phyloP scores from a whole-genome alignment of 2,329 filamentous ascomycete species.

The Leptodontidium sp. region DNA sequence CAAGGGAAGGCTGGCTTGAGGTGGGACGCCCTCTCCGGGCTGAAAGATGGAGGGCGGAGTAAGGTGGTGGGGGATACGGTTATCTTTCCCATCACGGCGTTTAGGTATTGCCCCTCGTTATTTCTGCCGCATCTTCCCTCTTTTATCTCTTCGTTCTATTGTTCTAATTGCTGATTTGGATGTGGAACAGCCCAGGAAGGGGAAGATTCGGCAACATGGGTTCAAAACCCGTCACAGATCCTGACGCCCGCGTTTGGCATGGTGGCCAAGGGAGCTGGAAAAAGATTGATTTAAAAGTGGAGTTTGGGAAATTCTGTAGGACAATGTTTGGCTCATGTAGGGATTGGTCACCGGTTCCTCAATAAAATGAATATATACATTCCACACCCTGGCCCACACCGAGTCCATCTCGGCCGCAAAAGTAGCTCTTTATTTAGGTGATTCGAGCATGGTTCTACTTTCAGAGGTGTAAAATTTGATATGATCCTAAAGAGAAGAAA shows the following conservation, averaged over 20 bases:
- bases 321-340: not conserved
- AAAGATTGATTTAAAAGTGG: not conserved
- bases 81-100: not conserved
- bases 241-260: not conserved
- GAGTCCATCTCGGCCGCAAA: not conserved
- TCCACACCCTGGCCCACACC: not conserved
- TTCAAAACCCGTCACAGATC: not conserved
- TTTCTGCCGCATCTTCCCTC: not conserved
- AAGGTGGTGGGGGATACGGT: not conserved
- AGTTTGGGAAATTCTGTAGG: not conserved
- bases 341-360: slow-evolving; percentile 1
- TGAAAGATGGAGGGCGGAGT: not conserved
- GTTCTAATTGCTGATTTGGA: not conserved
- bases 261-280: not conserved
- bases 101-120: not conserved
- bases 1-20: not conserved
- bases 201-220: not conserved
- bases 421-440: no score
- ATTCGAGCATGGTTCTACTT: not conserved
- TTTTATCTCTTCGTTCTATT: not conserved
- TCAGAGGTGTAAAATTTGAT: not conserved
- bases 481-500: not conserved
- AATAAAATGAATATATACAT: not conserved
- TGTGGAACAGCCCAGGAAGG: not conserved
- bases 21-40: not conserved